phyloP scores from a whole-genome alignment of 2,329 filamentous ascomycete genomes.

The Sordariomycetes sp. region DNA sequence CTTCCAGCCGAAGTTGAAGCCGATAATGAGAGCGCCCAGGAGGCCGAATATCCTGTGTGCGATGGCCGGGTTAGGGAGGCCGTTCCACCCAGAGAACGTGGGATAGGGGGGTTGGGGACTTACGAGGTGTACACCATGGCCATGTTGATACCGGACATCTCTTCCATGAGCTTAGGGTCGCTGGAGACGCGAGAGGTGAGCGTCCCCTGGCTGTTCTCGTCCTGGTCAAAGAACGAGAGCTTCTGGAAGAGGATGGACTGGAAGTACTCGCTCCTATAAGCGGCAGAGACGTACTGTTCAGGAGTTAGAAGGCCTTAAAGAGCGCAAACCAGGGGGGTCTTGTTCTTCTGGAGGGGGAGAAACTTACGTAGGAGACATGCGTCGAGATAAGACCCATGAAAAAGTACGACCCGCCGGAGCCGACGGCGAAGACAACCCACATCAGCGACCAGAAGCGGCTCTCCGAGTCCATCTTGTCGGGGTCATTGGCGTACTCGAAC shows the following conservation, averaged over 20 bases:
- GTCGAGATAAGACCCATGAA: constrained; percentile 31
- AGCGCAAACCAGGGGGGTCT: background rate
- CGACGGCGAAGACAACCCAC: constrained; percentile 49
- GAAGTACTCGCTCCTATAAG: constrained; percentile 51
- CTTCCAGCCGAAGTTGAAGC: constrained; percentile 69
- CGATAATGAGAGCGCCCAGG: constrained; percentile 52
- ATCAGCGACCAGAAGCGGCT: constrained; percentile 51
- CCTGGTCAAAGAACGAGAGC: constrained; percentile 49
- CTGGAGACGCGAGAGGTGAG: constrained; percentile 44
- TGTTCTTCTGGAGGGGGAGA: background rate
- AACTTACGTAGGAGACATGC: constrained; percentile 24
- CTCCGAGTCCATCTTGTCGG: constrained; percentile 16
- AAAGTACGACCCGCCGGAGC: constrained; percentile 42
- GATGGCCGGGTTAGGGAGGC: constrained; percentile 18
- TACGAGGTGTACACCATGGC: constrained; percentile 35
- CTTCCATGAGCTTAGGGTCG: constrained; percentile 50
- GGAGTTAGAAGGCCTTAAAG: background rate
- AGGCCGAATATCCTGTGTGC: constrained; percentile 48
- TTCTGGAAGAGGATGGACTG: constrained; percentile 47
- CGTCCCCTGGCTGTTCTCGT: constrained; percentile 49
- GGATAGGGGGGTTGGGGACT: background rate
- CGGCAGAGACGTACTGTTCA: constrained; percentile 30
- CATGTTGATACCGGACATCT: constrained; percentile 54
- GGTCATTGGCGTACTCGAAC: constrained; percentile 24
- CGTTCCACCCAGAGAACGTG: background rate